Conservation (phyloP, 2,329 filamentous ascomycete species). For the Pezicula radicicola region DNA sequence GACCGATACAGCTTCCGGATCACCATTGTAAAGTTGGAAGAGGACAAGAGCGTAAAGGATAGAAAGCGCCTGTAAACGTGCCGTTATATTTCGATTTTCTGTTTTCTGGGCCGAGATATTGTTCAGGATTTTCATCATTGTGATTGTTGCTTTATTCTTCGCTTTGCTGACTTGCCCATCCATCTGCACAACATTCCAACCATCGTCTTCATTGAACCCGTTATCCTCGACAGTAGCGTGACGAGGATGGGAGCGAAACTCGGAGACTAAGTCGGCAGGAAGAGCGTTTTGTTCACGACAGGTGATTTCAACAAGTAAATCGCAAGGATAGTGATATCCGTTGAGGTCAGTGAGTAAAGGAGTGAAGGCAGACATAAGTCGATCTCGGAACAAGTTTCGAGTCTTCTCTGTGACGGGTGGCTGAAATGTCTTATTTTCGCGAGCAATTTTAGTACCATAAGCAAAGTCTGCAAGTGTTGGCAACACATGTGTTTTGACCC, state of each 20-base stretch:
- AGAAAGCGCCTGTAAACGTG: slow-evolving; percentile 59
- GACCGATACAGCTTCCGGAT: slow-evolving; percentile 79
- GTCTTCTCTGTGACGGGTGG: slow-evolving; percentile 49
- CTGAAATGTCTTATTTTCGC: slow-evolving; percentile 35
- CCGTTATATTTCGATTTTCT: slow-evolving; percentile 23
- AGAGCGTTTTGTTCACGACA: too few species aligned
- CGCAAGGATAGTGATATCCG: slow-evolving; percentile 41
- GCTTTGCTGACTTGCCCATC: slow-evolving; percentile 52
- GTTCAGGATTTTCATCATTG: slow-evolving; percentile 51
- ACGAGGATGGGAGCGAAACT: too few species aligned
- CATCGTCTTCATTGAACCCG: too few species aligned
- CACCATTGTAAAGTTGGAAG: slow-evolving; percentile 86
- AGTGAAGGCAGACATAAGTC: slow-evolving; percentile 56
- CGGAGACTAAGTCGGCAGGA: too few species aligned
- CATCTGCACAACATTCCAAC: slow-evolving; percentile 43
- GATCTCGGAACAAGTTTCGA: slow-evolving; percentile 50
- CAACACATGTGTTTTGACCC: slow-evolving; percentile 22
- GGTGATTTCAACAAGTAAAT: slow-evolving; percentile 20
- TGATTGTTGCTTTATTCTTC: slow-evolving; percentile 47
- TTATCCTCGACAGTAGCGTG: too few species aligned
- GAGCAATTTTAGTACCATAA: slow-evolving; percentile 38
- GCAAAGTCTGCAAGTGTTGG: slow-evolving; percentile 46
- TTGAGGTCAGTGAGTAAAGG: slow-evolving; percentile 52
- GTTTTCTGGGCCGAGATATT: slow-evolving; percentile 26
- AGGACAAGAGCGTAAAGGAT: slow-evolving; percentile 82